Evolutionary conservation across 306 rosid species (phyloP), one percentile per base, ranked within the genome.

Genomic region (Acacia crassicarpa): DNA sequence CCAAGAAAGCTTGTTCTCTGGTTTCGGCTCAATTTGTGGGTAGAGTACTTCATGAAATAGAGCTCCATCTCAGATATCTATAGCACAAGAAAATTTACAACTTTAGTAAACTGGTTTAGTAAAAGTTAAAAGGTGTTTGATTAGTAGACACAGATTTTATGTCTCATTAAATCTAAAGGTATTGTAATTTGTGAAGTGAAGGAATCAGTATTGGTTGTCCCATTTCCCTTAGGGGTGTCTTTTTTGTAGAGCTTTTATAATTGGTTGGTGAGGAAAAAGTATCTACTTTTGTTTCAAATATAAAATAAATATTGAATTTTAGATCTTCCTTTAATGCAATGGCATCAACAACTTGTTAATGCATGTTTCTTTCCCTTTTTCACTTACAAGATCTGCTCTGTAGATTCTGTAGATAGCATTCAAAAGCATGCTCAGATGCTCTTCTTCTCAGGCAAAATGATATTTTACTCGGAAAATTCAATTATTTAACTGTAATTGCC

Each of bases 291-390:
- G 53, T n/a, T 38, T 43, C 54, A 11, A 43, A 12, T 43, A 69
- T 69, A 41, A 69, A 41, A 69, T 69, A 13, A 3, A 67, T 14
- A 43, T 10, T 20, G 53, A 22, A 43, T 22, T 69, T 69, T n/a
- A n/a, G 51, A 69, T 69, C 53, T 69, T 43, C 41, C 54, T 69
- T 43, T 69, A 22, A 41, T n/a, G 74, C 32, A 38, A 41, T 10
- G 32, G 53, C 53, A 41, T 9, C 49, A 40, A 68, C 20, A 41
- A 20, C 32, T 41, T 43, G 74, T 22, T 1, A 46, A 12, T n/a
- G 74, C 54, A 20, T 69, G 33, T 69, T 43, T 69, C 53, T 69
- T 69, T 69, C 22, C 12, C 74, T 69, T 69, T 58, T 69, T 41
- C 35, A 43, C 74, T 11, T 5, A 4, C 13, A n/a, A 41, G 74